Base-by-base conservation (phyloP, 2,329 filamentous ascomycete genomes). In the Talaromyces sp. region DNA sequence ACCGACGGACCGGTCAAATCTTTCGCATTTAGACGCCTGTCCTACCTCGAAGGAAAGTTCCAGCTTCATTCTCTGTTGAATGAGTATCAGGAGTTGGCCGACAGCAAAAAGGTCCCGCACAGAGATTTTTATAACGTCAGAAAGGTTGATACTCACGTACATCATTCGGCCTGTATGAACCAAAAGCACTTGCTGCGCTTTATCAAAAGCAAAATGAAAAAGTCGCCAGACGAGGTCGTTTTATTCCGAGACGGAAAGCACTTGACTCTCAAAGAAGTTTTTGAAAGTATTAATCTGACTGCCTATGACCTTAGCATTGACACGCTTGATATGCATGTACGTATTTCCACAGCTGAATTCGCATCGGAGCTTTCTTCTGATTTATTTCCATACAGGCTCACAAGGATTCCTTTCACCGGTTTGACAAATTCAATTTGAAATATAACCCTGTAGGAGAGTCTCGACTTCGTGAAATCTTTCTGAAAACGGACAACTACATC, bases 171-270 rank as follows among this genome's bases (percentile, higher is more conserved):
- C 28, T 99, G 95, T 75, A 99, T 99, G 95, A 99, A 99, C 73
- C 95, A 99, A 77, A 99, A 99, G 78, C 95, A 99, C 83, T 80
- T 99, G 61, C 81, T 99, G 64, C 91, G 95, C 60, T 99, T 99
- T 78, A 99, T 99, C 81, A 99, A 99, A 79, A 96, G 92, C 78
- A 99, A 99, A 79, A 97, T 99, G 92, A 98, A 97, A 84, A 99
- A 96, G 77, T 95, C 86, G 18, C 92, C 93, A 0, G 91, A 98
- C 70, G 95, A 99, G 78, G 87, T 95, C 34, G 95, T 99, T 6
- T 84, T 99, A 52, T 96, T 88, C 75, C 86, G 95, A 72, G 95
- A 99, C 75, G 94, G 90, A 63, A 96, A 94, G 75, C 87, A 96
- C 75, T 81, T 99, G 68, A 98, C 95, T 0, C 79, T 99, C 63